Conservation (phyloP, 176 grass and related monocot genomes). For the Neostapfia colusana region DNA sequence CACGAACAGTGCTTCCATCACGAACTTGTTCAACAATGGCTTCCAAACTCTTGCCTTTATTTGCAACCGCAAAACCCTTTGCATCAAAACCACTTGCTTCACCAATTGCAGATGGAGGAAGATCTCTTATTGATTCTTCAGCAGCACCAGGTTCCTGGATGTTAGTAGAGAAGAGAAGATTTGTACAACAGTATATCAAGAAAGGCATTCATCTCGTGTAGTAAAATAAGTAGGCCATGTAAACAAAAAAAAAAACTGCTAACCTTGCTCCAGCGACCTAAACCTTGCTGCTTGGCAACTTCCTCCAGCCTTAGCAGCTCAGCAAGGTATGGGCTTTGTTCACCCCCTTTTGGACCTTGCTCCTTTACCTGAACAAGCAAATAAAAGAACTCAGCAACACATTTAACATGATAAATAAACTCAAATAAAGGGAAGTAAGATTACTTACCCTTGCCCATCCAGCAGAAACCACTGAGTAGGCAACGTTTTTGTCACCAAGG, state of each 20-base stretch:
- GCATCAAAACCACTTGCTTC: conserved; percentile 90
- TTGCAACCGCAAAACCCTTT: conserved; percentile 66
- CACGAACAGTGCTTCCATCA: conserved; percentile 89
- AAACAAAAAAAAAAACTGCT: conserved; percentile 22
- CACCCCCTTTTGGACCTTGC: conserved; percentile 68
- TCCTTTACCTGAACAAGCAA: conserved; percentile 66
- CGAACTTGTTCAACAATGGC: conserved; percentile 93
- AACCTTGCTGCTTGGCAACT: conserved; percentile 79
- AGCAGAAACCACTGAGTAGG: conserved; percentile 67
- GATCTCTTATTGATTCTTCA: conserved; percentile 80
- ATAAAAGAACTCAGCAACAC: conserved; percentile 29
- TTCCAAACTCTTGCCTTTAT: conserved; percentile 92
- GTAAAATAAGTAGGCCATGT: conserved; percentile 6
- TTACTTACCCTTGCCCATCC: conserved; percentile 89
- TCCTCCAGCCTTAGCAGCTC: conserved; percentile 79
- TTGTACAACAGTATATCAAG: conserved; percentile 1
- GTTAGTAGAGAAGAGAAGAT: conserved; percentile 39
- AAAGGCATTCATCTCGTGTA: conserved; percentile 21
- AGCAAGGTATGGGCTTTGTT: conserved; percentile 62
- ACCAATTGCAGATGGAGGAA: conserved; percentile 95
- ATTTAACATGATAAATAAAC: neutral
- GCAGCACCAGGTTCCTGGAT: conserved; percentile 72
- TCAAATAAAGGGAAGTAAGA: neutral
- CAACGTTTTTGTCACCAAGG: conserved; percentile 83
- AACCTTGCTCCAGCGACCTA: conserved; percentile 97